Conservation (phyloP, 2,329 filamentous ascomycete species). For the Alternaria triticimaculans region DNA sequence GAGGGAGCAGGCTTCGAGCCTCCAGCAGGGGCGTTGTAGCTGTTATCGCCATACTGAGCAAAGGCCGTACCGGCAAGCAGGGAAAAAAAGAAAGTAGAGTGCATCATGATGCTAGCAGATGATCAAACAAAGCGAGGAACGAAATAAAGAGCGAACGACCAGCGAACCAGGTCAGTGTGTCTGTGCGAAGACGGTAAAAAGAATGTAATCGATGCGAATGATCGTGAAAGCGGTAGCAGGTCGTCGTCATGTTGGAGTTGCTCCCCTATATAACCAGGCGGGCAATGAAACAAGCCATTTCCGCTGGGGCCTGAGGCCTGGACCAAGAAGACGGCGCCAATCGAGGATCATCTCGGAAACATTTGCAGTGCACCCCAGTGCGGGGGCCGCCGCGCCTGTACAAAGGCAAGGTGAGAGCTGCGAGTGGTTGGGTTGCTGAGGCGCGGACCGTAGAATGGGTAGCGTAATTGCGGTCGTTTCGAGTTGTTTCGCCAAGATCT, state of each 20-base stretch:
- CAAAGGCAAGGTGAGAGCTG: slow-evolving; percentile 4
- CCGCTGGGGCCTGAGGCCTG: slow-evolving; percentile 21
- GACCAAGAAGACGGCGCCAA: slow-evolving; percentile 19
- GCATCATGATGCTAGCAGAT: slow-evolving; percentile 39
- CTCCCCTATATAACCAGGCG: slow-evolving; percentile 27
- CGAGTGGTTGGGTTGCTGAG: slow-evolving; percentile 25
- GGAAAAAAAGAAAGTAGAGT: slow-evolving; percentile 41
- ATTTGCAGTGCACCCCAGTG: slow-evolving; percentile 21
- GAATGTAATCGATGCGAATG: slow-evolving; percentile 27
- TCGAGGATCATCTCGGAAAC: slow-evolving; percentile 21
- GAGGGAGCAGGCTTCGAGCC: slow-evolving; percentile 57
- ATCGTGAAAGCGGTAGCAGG: slow-evolving; percentile 27
- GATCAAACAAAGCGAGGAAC: slow-evolving; percentile 33
- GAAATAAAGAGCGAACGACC: slow-evolving; percentile 42
- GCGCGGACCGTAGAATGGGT: slow-evolving; percentile 19
- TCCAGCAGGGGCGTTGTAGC: slow-evolving; percentile 52
- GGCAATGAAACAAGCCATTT: slow-evolving; percentile 31
- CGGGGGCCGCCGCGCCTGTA: slow-evolving; percentile 20
- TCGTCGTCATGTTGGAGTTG: slow-evolving; percentile 6
- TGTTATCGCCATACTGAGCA: slow-evolving; percentile 51
- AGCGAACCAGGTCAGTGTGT: slow-evolving; percentile 31
- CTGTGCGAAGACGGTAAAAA: slow-evolving; percentile 32
- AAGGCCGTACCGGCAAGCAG: slow-evolving; percentile 43
- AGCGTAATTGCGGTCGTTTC: slow-evolving; percentile 35
- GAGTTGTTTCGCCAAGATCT: slow-evolving; percentile 29